phyloP scores from a whole-genome alignment of 768 basidiomycete genomes.

The Polyporus arcularius region DNA sequence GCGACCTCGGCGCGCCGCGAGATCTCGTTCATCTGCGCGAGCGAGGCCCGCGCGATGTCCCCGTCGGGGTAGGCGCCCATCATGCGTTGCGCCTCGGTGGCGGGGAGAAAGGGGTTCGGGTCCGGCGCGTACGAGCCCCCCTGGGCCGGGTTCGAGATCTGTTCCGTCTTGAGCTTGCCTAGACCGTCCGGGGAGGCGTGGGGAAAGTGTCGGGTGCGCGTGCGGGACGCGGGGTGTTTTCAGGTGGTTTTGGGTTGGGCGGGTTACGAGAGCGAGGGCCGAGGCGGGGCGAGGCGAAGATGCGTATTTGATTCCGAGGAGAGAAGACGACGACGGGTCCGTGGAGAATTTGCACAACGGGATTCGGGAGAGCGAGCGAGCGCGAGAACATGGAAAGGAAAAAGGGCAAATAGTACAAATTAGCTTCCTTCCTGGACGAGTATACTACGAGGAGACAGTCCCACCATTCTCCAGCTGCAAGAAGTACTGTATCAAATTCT shows the following conservation, averaged over 20 bases:
- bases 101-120: constrained; percentile 56
- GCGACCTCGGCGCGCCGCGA: constrained; percentile 59
- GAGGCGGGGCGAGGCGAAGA: neutral
- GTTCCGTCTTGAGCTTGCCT: constrained; percentile 37
- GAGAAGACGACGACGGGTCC: neutral
- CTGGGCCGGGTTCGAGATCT: constrained; percentile 20
- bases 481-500: constrained; percentile 80
- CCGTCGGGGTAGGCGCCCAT: constrained; percentile 50
- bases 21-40: constrained; percentile 79
- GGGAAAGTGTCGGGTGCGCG: neutral
- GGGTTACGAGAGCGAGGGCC: neutral
- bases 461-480: constrained; percentile 66
- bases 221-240: constrained; percentile 1
- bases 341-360: neutral
- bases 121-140: constrained; percentile 25
- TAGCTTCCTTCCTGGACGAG: constrained; percentile 39
- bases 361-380: neutral
- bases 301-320: too few relatives aligned
- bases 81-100: constrained; percentile 55
- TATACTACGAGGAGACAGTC: constrained; percentile 32
- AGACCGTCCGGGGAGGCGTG: constrained; percentile 11
- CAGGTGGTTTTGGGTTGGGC: neutral
- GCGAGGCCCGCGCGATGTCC: constrained; percentile 66
- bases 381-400: constrained; percentile 13
- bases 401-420: constrained; percentile 22